Evolutionary conservation across 768 basidiomycete genomes (phyloP).

Genomic region (Gloeopeniophorella convolvens): DNA sequence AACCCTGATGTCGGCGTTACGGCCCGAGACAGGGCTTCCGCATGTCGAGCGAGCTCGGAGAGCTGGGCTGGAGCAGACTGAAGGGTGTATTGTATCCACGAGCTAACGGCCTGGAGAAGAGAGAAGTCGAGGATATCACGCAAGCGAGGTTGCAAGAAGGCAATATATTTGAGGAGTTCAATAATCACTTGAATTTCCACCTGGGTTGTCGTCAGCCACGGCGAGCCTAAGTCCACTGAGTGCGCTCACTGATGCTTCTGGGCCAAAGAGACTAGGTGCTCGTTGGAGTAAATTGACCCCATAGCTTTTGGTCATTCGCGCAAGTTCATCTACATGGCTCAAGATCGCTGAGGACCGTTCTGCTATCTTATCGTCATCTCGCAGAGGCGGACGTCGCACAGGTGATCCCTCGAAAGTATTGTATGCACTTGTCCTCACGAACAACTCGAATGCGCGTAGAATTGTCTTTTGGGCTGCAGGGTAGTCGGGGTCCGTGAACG

Average conservation of each 20-base stretch:
- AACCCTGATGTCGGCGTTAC: constrained; percentile 64
- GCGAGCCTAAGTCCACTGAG: not conserved
- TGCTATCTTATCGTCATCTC: not conserved
- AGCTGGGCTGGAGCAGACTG: constrained; percentile 31
- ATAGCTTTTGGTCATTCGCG: not conserved
- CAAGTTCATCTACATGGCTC: constrained; percentile 1
- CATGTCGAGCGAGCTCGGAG: constrained; percentile 31
- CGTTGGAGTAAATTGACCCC: constrained; percentile 9
- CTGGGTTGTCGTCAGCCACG: constrained; percentile 4
- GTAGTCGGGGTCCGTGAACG: not conserved
- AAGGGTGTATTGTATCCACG: constrained; percentile 35
- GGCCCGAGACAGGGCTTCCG: constrained; percentile 37
- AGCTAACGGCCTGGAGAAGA: constrained; percentile 49
- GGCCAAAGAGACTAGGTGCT: not conserved
- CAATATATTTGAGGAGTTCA: constrained; percentile 11
- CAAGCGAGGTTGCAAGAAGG: constrained; percentile 2
- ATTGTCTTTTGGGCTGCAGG: not conserved
- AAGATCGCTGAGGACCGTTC: not conserved
- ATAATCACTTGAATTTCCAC: constrained; percentile 11
- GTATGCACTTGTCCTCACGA: constrained; percentile 10
- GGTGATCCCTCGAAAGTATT: not conserved
- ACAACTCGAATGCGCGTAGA: constrained; percentile 14
- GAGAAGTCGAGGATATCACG: constrained; percentile 38
- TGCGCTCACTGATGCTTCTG: not conserved
- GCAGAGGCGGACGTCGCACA: not conserved